Evolutionary conservation across 345 rosid genomes (phyloP).

Genomic region (Adansonia digitata): DNA sequence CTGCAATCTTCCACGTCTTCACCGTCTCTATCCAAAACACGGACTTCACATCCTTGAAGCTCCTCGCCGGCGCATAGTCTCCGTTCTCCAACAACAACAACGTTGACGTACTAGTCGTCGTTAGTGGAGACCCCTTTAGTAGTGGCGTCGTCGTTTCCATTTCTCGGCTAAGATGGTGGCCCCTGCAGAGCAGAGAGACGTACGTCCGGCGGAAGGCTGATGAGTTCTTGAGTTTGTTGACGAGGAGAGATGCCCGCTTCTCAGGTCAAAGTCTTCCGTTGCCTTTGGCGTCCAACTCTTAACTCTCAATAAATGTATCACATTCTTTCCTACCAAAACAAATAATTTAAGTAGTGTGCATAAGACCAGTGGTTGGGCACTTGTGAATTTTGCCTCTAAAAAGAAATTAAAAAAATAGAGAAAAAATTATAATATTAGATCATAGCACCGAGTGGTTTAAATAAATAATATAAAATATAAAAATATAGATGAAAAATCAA

Average conservation of each 20-base stretch:
- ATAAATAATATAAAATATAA: too few relatives aligned
- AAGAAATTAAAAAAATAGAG: too few relatives aligned
- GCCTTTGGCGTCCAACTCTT: too few relatives aligned
- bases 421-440: too few relatives aligned
- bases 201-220: not conserved
- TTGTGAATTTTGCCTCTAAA: too few relatives aligned
- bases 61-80: slow-evolving; percentile 34
- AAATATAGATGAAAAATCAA: too few relatives aligned
- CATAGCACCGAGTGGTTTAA: too few relatives aligned
- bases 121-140: not conserved
- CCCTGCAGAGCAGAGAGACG: too few relatives aligned
- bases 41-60: slow-evolving; percentile 25
- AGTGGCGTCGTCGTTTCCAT: slow-evolving; percentile 9
- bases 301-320: too few relatives aligned
- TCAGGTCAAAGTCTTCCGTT: not conserved
- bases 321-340: too few relatives aligned
- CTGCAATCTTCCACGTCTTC: slow-evolving; percentile 47
- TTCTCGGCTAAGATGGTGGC: not conserved
- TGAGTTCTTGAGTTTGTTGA: not conserved
- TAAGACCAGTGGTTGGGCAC: too few relatives aligned
- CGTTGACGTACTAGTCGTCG: not conserved
- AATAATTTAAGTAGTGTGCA: too few relatives aligned
- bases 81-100: slow-evolving; percentile 11
- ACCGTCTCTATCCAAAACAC: slow-evolving; percentile 41
- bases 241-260: not conserved